phyloP scores from a whole-genome alignment of 2,329 filamentous ascomycete species.

The Fusarium succisae region DNA sequence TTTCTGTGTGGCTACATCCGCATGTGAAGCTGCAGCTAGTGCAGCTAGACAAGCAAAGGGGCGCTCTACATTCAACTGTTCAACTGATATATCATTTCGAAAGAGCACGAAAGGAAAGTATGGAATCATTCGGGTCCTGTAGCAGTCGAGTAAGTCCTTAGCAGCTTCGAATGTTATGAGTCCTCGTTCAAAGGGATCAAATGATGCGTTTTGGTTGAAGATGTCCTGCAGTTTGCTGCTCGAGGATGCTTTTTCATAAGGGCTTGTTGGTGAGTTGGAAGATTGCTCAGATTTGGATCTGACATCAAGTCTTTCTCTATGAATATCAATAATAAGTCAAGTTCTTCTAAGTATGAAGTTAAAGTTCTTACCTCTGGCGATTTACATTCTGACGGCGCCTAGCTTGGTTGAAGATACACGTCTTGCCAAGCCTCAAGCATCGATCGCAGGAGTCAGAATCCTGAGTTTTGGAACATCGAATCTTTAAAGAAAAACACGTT shows the following conservation, averaged over 20 bases:
- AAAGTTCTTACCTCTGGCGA: conserved; percentile 14
- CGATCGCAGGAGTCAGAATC: conserved; percentile 45
- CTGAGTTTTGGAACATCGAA: conserved; percentile 46
- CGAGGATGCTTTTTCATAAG: background rate
- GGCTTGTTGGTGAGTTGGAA: conserved; percentile 20
- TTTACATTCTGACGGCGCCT: conserved; percentile 35
- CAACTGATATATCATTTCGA: conserved; percentile 2
- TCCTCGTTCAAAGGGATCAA: conserved; percentile 36
- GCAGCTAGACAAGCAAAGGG: conserved; percentile 43
- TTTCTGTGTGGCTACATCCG: conserved; percentile 29
- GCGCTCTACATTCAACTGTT: conserved; percentile 23
- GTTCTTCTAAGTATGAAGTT: accelerated
- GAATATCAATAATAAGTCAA: accelerated
- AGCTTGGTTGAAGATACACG: conserved; percentile 45
- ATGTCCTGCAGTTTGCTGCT: background rate
- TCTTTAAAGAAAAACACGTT: conserved; percentile 46
- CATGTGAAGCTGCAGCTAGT: conserved; percentile 35
- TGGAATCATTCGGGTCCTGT: conserved; percentile 32
- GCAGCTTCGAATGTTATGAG: conserved; percentile 30
- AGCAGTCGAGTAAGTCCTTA: conserved; percentile 23
- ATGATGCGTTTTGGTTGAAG: conserved; percentile 5
- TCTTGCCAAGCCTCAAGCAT: conserved; percentile 46
- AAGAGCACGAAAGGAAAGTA: conserved; percentile 46
- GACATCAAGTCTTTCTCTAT: background rate
- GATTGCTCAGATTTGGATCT: background rate